Evolutionary conservation across 1,139 yeast species (phyloP), one percentile per base, ranked within the genome.

Genomic region (Debaryomyces fabryi): DNA sequence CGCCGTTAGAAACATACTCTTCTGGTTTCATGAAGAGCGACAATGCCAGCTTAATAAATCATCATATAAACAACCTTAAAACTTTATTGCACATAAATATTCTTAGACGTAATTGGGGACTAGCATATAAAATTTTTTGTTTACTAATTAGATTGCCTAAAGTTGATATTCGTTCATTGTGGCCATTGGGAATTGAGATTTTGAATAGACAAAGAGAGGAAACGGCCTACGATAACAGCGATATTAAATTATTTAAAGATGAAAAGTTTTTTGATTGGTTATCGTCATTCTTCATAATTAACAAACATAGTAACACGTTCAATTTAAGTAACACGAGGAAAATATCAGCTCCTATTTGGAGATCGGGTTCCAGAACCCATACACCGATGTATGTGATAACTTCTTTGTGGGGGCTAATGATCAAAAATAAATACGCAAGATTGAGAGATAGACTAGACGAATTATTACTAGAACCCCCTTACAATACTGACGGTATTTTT

Each of bases 181-280:
- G 90, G 89, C 79, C 85, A 0, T 42, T 83, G 1, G 89, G 87
- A 0, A 64, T 82, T 9, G 71, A 69, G 49, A 65, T 69, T 41
- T 50, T 74, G 21, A 51, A 60, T n/a, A 56, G 62, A 59, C 48
- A 58, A 42, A 45, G 62, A 35, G 60, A 61, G 37, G 58, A 59
- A 27, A 42, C 39, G 13, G 43, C 47, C 15, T 42, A 43, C 10
- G 21, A 43, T 18, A 34, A 21, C 10, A 9, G 13, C 6, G 23
- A 35, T 34, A 18, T 40, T 20, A 27, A 24, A 7, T 20, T 52
- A 6, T 53, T 58, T 42, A 64, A 63, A 42, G 62, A 64, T n/a
- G 72, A 69, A 21, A 58, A 56, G 49, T 73, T 73, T 50, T 72
- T 68, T 49, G 66, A 63, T 13, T 73, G 75, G 72, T 54, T 73